Conservation (phyloP, 116 monocot species). For the Posidonia oceanica region DNA sequence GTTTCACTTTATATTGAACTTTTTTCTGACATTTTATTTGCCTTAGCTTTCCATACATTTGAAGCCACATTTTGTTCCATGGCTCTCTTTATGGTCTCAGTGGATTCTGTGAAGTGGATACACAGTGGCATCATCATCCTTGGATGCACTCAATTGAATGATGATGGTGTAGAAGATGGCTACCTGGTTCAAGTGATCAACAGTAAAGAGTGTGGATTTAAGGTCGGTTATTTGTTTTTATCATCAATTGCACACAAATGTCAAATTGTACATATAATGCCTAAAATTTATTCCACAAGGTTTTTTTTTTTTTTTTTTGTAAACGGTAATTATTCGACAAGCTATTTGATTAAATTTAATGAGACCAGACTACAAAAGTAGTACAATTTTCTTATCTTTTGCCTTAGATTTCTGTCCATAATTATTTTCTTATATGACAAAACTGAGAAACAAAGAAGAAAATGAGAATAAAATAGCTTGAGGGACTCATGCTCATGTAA, state of each 20-base stretch:
- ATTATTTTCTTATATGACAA: too few relatives aligned
- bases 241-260: too few relatives aligned
- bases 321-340: too few relatives aligned
- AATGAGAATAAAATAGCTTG: neutral
- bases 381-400: too few relatives aligned
- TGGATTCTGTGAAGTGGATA: constrained; percentile 82
- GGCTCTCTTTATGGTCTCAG: constrained; percentile 19
- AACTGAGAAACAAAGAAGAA: too few relatives aligned
- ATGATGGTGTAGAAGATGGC: constrained; percentile 54
- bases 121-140: constrained; percentile 60
- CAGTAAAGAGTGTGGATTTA: constrained; percentile 21
- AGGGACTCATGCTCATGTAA: neutral
- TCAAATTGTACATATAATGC: too few relatives aligned
- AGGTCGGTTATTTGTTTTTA: constrained; percentile 30
- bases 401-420: too few relatives aligned
- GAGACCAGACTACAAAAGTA: too few relatives aligned
- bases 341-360: too few relatives aligned
- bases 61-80: too few relatives aligned
- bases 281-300: too few relatives aligned
- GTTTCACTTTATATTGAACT: neutral
- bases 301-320: too few relatives aligned
- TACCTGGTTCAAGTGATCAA: constrained; percentile 71
- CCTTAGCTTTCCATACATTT: neutral
- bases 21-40: neutral
- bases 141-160: constrained; percentile 53